Evolutionary conservation across 2,329 filamentous ascomycete genomes (phyloP).

Genomic region (Exophiala sp.): DNA sequence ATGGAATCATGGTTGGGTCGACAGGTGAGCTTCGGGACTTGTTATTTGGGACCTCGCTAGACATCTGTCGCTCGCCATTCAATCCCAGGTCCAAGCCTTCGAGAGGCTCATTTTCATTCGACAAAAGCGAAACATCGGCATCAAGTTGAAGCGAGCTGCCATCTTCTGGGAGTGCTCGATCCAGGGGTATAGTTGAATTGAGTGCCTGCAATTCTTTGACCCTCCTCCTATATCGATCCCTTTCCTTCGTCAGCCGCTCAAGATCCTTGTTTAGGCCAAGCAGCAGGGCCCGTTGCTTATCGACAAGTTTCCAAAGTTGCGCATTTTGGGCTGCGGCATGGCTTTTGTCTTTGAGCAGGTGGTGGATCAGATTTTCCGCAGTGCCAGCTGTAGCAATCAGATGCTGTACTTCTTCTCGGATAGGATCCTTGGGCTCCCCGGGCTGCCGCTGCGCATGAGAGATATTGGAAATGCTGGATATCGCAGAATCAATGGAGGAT

Average conservation of each 20-base stretch:
- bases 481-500: conserved; percentile 88
- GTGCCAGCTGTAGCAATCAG: conserved; percentile 81
- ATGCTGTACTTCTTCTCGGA: conserved; percentile 66
- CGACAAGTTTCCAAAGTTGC: conserved; percentile 90
- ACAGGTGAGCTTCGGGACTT: conserved; percentile 16
- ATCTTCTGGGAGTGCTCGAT: conserved; percentile 31
- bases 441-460: conserved; percentile 55
- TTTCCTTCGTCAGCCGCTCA: conserved; percentile 84
- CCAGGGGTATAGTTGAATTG: conserved; percentile 31
- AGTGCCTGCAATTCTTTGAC: conserved; percentile 65
- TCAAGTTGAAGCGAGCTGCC: conserved; percentile 24
- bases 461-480: conserved; percentile 63
- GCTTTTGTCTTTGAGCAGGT: conserved; percentile 85
- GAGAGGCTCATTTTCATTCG: conserved; percentile 1
- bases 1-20: conserved; percentile 23
- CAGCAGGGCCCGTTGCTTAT: conserved; percentile 93
- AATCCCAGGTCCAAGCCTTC: conserved; percentile 5
- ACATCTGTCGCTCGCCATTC: conserved; percentile 6
- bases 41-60: background rate
- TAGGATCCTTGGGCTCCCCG: conserved; percentile 52
- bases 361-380: conserved; percentile 79
- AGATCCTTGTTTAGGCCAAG: conserved; percentile 90
- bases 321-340: conserved; percentile 81
- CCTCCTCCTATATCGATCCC: conserved; percentile 87
- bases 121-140: conserved; percentile 23